A percentile compares a stretch with the other conserved stretches of the same genome.
phyloP scores from a whole-genome alignment of 169 alveolate genomes.

The Fabrea salina region DNA sequence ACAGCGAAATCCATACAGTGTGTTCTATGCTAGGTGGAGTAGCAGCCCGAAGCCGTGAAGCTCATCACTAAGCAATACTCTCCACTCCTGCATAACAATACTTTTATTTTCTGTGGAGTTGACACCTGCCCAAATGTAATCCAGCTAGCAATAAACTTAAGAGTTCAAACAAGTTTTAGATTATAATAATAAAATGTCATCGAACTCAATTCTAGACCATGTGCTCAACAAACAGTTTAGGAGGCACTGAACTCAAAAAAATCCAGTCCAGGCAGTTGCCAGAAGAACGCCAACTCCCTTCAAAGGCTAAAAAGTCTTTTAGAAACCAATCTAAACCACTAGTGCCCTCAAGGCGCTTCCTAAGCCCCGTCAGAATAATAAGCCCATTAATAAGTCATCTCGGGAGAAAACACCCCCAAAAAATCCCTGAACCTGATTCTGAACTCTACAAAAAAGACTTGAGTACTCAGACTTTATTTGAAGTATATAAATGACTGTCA shows the following conservation, averaged over 20 bases:
- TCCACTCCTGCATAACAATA: constrained; percentile 83
- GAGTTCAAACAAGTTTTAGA: too few relatives aligned
- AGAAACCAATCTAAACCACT: background rate
- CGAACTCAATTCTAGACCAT: too few relatives aligned
- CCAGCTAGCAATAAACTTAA: constrained; percentile 41
- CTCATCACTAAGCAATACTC: constrained; percentile 78
- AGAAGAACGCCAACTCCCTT: constrained; percentile 1
- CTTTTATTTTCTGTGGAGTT: constrained; percentile 81
- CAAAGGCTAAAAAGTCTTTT: background rate
- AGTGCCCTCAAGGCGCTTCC: background rate
- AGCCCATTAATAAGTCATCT: background rate
- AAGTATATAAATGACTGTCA: background rate
- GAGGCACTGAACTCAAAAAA: too few relatives aligned
- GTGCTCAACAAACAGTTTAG: too few relatives aligned
- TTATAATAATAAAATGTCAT: too few relatives aligned
- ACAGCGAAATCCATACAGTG: constrained; percentile 72
- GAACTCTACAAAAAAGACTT: background rate
- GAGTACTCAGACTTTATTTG: constrained; percentile 15
- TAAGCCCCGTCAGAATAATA: background rate
- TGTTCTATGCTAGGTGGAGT: constrained; percentile 84
- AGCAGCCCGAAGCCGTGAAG: constrained; percentile 87
- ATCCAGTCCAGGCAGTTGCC: constrained; percentile 11
- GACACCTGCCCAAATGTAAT: constrained; percentile 48
- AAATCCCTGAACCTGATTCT: background rate
- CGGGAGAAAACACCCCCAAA: background rate